Conservation (phyloP, 345 rosid species). For the Hevea brasiliensis region DNA sequence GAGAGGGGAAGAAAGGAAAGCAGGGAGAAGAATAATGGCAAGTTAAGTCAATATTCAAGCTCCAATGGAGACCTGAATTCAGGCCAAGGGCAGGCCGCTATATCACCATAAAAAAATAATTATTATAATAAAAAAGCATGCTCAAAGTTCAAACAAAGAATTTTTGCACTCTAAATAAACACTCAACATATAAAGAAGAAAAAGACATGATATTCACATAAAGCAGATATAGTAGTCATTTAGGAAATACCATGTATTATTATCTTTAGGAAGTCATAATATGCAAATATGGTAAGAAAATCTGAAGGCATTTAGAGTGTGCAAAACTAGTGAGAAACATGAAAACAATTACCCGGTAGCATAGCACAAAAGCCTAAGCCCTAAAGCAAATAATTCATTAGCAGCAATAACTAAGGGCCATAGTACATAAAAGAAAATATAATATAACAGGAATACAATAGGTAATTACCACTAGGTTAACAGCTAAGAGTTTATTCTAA, state of each 20-base stretch:
- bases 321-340: not conserved
- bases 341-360: not conserved
- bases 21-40: not conserved
- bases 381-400: not conserved
- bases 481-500: not conserved
- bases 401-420: not conserved
- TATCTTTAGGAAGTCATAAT: not conserved
- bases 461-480: not conserved
- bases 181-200: not conserved
- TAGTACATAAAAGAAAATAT: not conserved
- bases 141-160: not conserved
- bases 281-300: not conserved
- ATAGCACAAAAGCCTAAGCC: not conserved
- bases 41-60: constrained; percentile 7
- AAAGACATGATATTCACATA: not conserved
- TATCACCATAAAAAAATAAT: not conserved
- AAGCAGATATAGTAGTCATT: not conserved
- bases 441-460: not conserved
- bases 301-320: not conserved
- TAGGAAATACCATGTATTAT: not conserved
- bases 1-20: not conserved
- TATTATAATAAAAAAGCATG: too few relatives aligned
- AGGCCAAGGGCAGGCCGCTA: not conserved
- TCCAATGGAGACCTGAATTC: constrained; percentile 9
- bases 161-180: not conserved